Percentiles rank a stretch among this genome's conserved stretches.
Conservation (phyloP, 2,329 filamentous ascomycete species). For the Fusarium acutatum region DNA sequence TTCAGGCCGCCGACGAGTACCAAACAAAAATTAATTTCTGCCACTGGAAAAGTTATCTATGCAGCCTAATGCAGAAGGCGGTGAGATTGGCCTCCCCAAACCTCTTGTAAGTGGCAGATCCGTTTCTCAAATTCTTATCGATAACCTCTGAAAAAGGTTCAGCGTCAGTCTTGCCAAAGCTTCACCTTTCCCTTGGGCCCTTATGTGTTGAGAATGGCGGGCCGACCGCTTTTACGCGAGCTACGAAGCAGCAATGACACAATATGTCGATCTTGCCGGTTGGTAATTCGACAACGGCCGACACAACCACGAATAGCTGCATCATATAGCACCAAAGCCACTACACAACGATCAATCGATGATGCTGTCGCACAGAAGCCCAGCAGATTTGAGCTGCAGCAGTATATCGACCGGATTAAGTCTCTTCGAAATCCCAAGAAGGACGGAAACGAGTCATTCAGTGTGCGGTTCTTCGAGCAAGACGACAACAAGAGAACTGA, state of each 20-base stretch:
- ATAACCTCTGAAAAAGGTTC: constrained; percentile 44
- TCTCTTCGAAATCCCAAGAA: constrained; percentile 35
- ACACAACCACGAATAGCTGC: constrained; percentile 39
- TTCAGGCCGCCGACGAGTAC: constrained; percentile 10
- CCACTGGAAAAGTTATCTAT: constrained; percentile 35
- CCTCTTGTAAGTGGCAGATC: constrained; percentile 19
- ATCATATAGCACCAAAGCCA: constrained; percentile 45
- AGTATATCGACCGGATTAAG: constrained; percentile 43
- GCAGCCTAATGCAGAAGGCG: constrained; percentile 40
- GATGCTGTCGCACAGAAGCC: constrained; percentile 38
- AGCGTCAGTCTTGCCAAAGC: constrained; percentile 12
- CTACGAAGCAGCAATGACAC: constrained; percentile 47
- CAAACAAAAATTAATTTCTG: constrained; percentile 51
- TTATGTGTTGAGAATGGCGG: constrained; percentile 45
- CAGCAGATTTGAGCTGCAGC: constrained; percentile 37
- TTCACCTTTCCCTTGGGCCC: neutral
- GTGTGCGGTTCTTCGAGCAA: constrained; percentile 60
- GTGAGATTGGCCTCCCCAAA: constrained; percentile 22
- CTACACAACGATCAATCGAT: constrained; percentile 20
- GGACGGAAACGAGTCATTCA: constrained; percentile 34
- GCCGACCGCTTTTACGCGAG: constrained; percentile 48
- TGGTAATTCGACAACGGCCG: constrained; percentile 42
- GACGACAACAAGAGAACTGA: constrained; percentile 48
- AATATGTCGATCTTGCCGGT: constrained; percentile 51
- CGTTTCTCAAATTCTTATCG: constrained; percentile 41